Conservation (phyloP, 2,329 filamentous ascomycete genomes). For the Microascus cirrosus region DNA sequence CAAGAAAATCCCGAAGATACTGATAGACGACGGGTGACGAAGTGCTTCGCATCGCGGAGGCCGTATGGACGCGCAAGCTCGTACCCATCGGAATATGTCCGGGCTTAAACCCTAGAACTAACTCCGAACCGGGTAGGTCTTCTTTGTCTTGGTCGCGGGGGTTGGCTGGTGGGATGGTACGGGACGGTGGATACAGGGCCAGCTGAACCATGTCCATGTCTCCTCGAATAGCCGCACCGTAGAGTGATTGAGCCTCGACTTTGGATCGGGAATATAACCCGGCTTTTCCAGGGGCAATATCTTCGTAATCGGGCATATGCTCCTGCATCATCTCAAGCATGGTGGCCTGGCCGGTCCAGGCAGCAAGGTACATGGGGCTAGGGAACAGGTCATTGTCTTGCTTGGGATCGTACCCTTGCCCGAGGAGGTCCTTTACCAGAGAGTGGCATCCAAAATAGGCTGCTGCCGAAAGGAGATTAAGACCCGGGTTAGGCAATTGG, state of each 20-base stretch:
- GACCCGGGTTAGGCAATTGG: not conserved
- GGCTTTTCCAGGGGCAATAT: not conserved
- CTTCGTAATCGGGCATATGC: not conserved
- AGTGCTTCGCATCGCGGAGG: too few relatives aligned
- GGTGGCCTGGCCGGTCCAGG: not conserved
- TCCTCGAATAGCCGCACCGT: not conserved
- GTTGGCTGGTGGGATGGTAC: not conserved
- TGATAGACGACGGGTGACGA: not conserved
- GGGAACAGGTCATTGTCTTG: not conserved
- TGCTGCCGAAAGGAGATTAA: conserved; percentile 1
- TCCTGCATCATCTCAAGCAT: not conserved
- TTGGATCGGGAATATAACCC: not conserved
- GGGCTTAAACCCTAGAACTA: not conserved
- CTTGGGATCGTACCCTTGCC: not conserved
- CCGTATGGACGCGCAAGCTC: too few relatives aligned
- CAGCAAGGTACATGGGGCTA: not conserved
- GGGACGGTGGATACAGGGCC: not conserved
- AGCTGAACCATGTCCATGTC: conserved; percentile 1
- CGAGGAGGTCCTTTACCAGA: not conserved
- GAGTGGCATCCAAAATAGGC: not conserved
- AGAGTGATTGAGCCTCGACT: not conserved
- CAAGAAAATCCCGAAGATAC: not conserved
- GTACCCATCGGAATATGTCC: too few relatives aligned
- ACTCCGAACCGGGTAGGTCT: not conserved
- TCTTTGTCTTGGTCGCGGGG: not conserved